Conservation (phyloP, 441 rosid genomes). For the Gossypium gossypioides region DNA sequence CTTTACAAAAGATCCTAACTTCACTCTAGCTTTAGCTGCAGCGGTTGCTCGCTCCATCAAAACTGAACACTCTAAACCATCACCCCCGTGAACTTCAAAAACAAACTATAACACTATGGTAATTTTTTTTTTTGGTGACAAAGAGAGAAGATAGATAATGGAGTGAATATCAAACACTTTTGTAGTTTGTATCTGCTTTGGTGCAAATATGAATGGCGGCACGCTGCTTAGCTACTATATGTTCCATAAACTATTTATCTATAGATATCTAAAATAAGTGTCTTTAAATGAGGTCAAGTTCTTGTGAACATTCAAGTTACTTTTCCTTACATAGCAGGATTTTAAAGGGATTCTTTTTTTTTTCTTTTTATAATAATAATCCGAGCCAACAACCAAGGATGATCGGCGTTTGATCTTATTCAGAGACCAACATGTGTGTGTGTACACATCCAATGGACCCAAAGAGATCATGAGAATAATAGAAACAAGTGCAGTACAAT, state of each 20-base stretch:
- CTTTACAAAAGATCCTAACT: constrained; percentile 21
- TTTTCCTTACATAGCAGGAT: not conserved
- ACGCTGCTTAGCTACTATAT: not conserved
- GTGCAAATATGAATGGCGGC: not conserved
- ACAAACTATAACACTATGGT: not conserved
- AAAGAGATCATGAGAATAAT: not conserved
- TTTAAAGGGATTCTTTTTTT: not conserved
- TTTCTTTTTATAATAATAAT: not conserved
- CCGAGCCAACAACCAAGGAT: not conserved
- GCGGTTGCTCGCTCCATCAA: constrained; percentile 28
- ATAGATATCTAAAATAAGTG: not conserved
- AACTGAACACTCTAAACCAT: not conserved
- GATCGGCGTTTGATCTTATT: not conserved
- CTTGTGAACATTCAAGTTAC: not conserved
- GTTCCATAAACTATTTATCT: not conserved
- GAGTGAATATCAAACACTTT: not conserved
- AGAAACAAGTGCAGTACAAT: not conserved
- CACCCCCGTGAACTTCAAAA: not conserved
- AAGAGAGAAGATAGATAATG: not conserved
- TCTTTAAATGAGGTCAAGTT: not conserved
- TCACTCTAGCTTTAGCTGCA: constrained; percentile 21
- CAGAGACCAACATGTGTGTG: not conserved
- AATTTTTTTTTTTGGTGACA: not conserved
- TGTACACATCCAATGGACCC: not conserved
- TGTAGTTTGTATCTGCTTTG: not conserved